Base-by-base conservation (phyloP, 208 protist species). In the Wallacemonas sp. region DNA sequence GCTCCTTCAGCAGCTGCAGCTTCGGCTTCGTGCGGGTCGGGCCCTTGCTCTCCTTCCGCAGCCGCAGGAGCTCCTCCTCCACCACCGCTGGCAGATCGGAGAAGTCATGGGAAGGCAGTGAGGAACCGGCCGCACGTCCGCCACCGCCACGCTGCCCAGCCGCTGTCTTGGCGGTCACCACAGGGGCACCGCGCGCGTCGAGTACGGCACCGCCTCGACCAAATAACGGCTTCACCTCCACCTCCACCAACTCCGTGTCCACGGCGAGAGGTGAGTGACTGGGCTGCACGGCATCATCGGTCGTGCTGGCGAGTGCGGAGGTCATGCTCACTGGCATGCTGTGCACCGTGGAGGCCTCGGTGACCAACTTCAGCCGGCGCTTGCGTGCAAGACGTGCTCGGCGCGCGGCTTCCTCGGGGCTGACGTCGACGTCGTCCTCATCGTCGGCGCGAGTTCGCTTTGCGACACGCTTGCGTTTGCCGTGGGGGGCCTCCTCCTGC, bases 221-320 rank as follows among this genome's bases (percentile, higher is more conserved):
- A 60, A 89, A 83, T 9, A 94, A 76, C 30, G 85, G 85, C 65
- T 87, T 81, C 69, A 94, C 84, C 61, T 89, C 85, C 38, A 94
- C 89, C 34, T 76, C 87, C 24, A 85, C 79, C 24, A 62, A 73
- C 19, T 86, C 83, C 33, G 79, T 73, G 59, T 85, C 87, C 15
- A 81, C 42, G 22, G 30, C 54, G 15, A 26, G 10, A 21, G 37
- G 38, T 19, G 58, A 13, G 34, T 2, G 27, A 32, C 62, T 12
- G 2, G 32, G n/a, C n/a, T 42, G 37, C 37, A 24, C n/a, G 10
- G 45, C 30, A 5, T 45, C 62, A 10, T 10, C 68, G 19, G 38
- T n/a, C n/a, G n/a, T n/a, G n/a, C n/a, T n/a, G n/a, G n/a, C n/a
- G n/a, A n/a, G n/a, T n/a, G n/a, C 68, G 22, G 64, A 71, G 21